Evolutionary conservation across 495 filamentous ascomycete genomes (phyloP).

Genomic region (Aspergillus olivimuriae): DNA sequence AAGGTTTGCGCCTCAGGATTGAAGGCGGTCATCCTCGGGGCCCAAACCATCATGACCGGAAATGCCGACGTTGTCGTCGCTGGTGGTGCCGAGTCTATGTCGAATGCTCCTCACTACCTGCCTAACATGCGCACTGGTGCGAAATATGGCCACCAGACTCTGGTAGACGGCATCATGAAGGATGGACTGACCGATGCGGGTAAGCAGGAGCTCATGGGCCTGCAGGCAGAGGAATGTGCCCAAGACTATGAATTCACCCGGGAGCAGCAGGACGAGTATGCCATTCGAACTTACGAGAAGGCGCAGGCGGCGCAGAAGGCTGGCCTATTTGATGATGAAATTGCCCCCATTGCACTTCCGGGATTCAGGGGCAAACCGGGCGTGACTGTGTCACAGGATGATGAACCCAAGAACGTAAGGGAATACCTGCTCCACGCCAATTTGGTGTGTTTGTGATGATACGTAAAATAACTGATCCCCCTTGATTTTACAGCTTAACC

Average conservation of each 20-base stretch:
- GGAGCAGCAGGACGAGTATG: constrained; percentile 86
- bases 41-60: constrained; percentile 94
- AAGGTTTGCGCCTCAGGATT: constrained; percentile 94
- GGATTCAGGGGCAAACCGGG: constrained; percentile 86
- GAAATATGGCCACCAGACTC: constrained; percentile 81
- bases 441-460: neutral
- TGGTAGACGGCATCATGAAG: constrained; percentile 86
- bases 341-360: constrained; percentile 80
- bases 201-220: constrained; percentile 89
- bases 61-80: constrained; percentile 85
- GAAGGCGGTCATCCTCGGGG: constrained; percentile 90
- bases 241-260: constrained; percentile 73
- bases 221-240: constrained; percentile 87
- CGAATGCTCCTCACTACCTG: constrained; percentile 94
- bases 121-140: constrained; percentile 72
- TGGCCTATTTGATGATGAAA: constrained; percentile 77
- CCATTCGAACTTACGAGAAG: constrained; percentile 84
- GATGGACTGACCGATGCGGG: constrained; percentile 88
- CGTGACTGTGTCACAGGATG: constrained; percentile 74
- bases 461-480: neutral
- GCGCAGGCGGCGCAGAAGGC: constrained; percentile 76
- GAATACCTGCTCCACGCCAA: neutral
- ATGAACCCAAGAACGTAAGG: constrained; percentile 85
- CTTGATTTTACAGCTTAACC: constrained; percentile 69
- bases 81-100: constrained; percentile 96